Evolutionary conservation across 768 basidiomycete genomes (phyloP).

Genomic region (Mycena rosella): DNA sequence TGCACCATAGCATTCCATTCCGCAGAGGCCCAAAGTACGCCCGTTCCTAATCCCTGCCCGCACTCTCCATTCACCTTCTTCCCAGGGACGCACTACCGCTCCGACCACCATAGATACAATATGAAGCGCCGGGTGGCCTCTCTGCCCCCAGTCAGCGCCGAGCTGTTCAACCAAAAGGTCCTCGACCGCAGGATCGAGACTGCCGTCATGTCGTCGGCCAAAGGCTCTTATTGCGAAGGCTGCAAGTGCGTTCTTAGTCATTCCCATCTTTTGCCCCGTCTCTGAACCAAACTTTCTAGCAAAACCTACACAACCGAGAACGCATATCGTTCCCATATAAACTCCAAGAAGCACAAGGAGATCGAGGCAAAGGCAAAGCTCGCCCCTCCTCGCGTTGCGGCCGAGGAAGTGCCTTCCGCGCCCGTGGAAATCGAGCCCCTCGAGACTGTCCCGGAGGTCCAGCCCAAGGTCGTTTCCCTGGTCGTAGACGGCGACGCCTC

Average conservation of each 20-base stretch:
- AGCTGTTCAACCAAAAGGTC: conserved; percentile 90
- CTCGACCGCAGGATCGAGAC: conserved; percentile 83
- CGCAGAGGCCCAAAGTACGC: conserved; percentile 90
- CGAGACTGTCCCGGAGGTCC: conserved; percentile 27
- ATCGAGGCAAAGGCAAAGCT: conserved; percentile 66
- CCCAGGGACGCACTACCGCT: conserved; percentile 87
- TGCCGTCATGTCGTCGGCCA: conserved; percentile 71
- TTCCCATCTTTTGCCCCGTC: conserved; percentile 14
- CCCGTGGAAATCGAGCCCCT: conserved; percentile 28
- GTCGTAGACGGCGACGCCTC: conserved; percentile 51
- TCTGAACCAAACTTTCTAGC: conserved; percentile 53
- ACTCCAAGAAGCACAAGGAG: conserved; percentile 92
- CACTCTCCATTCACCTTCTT: conserved; percentile 14
- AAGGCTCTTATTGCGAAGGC: conserved; percentile 75
- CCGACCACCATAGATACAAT: conserved; percentile 97
- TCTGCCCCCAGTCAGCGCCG: conserved; percentile 84
- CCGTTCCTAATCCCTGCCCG: conserved; percentile 42
- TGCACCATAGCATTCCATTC: conserved; percentile 90
- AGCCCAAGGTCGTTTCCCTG: conserved; percentile 39
- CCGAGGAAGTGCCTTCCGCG: conserved; percentile 37
- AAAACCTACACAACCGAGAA: conserved; percentile 93
- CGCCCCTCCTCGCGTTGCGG: conserved; percentile 5
- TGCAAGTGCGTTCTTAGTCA: conserved; percentile 79
- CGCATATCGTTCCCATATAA: conserved; percentile 88
- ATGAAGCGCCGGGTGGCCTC: conserved; percentile 96